A percentile compares a stretch with the other conserved stretches of the same genome.
Conservation (phyloP, 2,329 filamentous ascomycete species). For the Mariannaea sp. region DNA sequence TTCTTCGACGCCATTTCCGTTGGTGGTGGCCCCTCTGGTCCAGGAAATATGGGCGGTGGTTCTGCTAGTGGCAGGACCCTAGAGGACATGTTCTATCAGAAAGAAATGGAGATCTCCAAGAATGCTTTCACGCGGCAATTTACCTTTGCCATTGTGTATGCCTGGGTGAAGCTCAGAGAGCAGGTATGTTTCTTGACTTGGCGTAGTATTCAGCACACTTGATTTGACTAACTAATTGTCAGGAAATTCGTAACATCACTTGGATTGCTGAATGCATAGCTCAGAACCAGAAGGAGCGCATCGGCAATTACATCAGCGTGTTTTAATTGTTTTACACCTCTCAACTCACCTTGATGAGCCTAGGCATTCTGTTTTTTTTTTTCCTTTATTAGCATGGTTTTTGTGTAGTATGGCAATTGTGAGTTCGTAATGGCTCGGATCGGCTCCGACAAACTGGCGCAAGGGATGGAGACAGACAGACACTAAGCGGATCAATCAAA, state of each 20-base stretch:
- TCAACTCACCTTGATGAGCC: slow-evolving; percentile 22
- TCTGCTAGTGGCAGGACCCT: slow-evolving; percentile 84
- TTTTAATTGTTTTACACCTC: slow-evolving; percentile 63
- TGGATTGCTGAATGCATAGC: slow-evolving; percentile 99
- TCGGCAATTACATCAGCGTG: slow-evolving; percentile 98
- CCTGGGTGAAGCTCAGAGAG: slow-evolving; percentile 96
- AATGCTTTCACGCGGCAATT: slow-evolving; percentile 94
- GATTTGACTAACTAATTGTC: slow-evolving; percentile 38
- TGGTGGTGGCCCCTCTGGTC: slow-evolving; percentile 69
- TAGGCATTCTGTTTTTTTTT: slow-evolving; percentile 31
- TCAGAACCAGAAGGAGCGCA: slow-evolving; percentile 98
- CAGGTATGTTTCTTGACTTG: slow-evolving; percentile 66
- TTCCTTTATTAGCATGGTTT: slow-evolving; percentile 40
- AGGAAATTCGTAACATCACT: slow-evolving; percentile 99
- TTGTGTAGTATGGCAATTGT: slow-evolving; percentile 51
- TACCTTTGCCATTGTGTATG: slow-evolving; percentile 91
- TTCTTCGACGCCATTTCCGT: slow-evolving; percentile 94
- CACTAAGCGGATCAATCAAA: slow-evolving; percentile 35
- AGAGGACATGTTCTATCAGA: slow-evolving; percentile 98
- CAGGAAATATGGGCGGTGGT: slow-evolving; percentile 84
- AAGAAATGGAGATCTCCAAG: slow-evolving; percentile 99
- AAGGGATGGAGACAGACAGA: slow-evolving; percentile 37
- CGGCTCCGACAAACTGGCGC: slow-evolving; percentile 40
- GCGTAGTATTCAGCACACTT: neutral
- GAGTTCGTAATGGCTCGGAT: slow-evolving; percentile 46